Evolutionary conservation across 306 rosid genomes (phyloP), one percentile per base, ranked within the genome.

Genomic region (Parietaria judaica): DNA sequence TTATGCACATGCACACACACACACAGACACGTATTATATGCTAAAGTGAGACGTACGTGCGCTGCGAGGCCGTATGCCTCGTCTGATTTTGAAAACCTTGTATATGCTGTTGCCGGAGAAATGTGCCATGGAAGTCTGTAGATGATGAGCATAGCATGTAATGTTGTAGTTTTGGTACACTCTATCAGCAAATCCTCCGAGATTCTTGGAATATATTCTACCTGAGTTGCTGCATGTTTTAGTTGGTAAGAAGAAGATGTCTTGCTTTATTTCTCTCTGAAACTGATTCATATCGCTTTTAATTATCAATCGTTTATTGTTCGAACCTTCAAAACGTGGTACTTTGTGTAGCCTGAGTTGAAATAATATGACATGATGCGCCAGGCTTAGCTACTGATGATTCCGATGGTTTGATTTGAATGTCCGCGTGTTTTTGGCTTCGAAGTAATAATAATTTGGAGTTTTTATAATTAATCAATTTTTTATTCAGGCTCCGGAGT

Each of bases 151-250:
- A 60, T 72, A 78, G 75, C 78, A 74, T 84, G 79, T 71, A 47
- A 3, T 82, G 83, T 74, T 68, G 74, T 86, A 81, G 80, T 86
- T 74, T 76, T 84, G 86, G 83, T 94, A 86, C 31, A 23, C 88
- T 82, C 85, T 84, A 77, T 88, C 99, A 73, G 83, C 97, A 76
- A 84, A 83, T 23, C 84, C 81, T 84, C 97, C 74, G 90, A 82
- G 86, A 78, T 79, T 88, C 94, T 85, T 88, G 95, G 94, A 90
- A 75, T 66, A 62, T 86, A 80, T 82, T 81, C 99, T 84, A 79
- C 99, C 94, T 89, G 95, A 84, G 85, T 84, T 80, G 95, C 99
- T 82, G 97, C 97, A 74, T 75, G 31, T 86, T 84, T 75, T 86
- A 78, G 90, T 94, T 84, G 99, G 99, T 94, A 94, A 94, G 97